A percentile compares a stretch with the other conserved stretches of the same genome.
phyloP scores from a whole-genome alignment of 129 eudicot species.

The Helichrysum umbraculigerum region DNA sequence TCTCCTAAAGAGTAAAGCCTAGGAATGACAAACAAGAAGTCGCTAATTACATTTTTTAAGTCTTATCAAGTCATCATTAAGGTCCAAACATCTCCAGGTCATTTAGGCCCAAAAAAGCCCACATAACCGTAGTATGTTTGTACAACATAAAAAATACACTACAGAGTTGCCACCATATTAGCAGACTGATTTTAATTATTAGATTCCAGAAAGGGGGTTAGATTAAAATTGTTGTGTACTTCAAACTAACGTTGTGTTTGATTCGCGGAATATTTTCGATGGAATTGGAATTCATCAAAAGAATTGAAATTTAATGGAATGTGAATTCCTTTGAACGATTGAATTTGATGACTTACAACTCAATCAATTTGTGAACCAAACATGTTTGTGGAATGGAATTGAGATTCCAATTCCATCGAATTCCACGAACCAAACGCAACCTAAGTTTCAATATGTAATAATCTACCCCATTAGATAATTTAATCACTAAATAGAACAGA shows the following conservation, averaged over 20 bases:
- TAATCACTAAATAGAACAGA: too few relatives aligned
- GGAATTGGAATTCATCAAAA: too few relatives aligned
- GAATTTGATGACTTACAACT: too few relatives aligned
- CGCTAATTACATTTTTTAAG: background rate
- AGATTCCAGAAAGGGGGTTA: background rate
- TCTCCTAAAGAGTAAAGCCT: background rate
- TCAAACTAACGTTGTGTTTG: background rate
- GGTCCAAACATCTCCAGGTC: slow-evolving; percentile 6
- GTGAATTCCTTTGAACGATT: too few relatives aligned
- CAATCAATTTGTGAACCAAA: too few relatives aligned
- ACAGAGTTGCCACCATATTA: background rate
- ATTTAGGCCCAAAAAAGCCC: background rate
- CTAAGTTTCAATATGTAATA: background rate
- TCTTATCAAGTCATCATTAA: background rate
- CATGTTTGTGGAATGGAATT: too few relatives aligned
- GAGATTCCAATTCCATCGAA: too few relatives aligned
- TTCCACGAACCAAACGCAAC: too few relatives aligned
- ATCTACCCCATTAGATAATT: background rate
- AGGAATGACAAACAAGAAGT: background rate
- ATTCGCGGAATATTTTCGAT: too few relatives aligned
- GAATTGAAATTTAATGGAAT: too few relatives aligned
- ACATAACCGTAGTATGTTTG: background rate
- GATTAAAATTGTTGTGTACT: background rate
- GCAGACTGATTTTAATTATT: background rate
- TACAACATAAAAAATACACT: background rate